A percentile compares a stretch with the other conserved stretches of the same genome.
phyloP scores from a whole-genome alignment of 2,329 filamentous ascomycete genomes.

The Colletotrichum melonis region DNA sequence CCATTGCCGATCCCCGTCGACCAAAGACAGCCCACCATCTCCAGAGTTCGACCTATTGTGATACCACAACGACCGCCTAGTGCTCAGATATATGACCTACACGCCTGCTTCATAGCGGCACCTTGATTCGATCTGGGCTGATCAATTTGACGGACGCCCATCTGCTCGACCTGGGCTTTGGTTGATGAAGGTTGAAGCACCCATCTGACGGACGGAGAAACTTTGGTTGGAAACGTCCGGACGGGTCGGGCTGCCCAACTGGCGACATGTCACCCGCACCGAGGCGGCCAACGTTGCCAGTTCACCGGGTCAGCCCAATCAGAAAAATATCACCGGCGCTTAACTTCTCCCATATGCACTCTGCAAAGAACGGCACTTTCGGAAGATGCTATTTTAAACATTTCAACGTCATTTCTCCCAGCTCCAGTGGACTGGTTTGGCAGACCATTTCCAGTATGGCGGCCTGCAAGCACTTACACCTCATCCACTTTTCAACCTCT shows the following conservation, averaged over 20 bases:
- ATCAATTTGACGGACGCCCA: constrained; percentile 8
- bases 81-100: neutral
- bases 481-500: constrained; percentile 5
- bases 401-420: constrained; percentile 8
- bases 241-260: constrained; percentile 12
- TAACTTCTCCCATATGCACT: constrained; percentile 17
- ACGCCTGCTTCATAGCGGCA: neutral
- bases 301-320: constrained; percentile 11
- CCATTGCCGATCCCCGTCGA: constrained; percentile 14
- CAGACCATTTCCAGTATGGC: constrained; percentile 20
- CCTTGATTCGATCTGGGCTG: constrained; percentile 11
- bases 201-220: constrained; percentile 1
- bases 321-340: constrained; percentile 12
- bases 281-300: constrained; percentile 6
- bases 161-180: neutral
- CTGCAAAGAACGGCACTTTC: constrained; percentile 10
- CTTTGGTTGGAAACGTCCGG: constrained; percentile 11
- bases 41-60: neutral
- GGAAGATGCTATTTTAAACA: constrained; percentile 24
- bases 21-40: constrained; percentile 28
- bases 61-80: neutral
- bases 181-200: neutral
- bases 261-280: neutral
- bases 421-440: constrained; percentile 15
- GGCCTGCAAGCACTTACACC: constrained; percentile 34